Evolutionary conservation across 345 rosid genomes (phyloP).

Genomic region (Syzygium oleosum): DNA sequence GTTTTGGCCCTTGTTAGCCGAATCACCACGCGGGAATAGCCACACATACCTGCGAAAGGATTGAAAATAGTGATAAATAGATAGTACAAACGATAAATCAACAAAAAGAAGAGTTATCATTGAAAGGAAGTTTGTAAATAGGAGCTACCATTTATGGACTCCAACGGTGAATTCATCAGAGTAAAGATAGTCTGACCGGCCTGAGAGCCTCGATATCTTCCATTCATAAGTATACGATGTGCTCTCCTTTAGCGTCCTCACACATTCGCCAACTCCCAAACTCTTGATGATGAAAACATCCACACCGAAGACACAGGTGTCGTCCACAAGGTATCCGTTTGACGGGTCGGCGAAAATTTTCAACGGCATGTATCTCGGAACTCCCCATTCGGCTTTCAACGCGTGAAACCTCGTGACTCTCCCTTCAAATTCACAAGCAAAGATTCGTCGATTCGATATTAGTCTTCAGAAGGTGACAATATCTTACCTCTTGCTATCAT

Average conservation of each 20-base stretch:
- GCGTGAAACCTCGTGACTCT: background rate
- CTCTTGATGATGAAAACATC: background rate
- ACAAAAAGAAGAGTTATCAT: background rate
- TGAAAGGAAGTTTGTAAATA: background rate
- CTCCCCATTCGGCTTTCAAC: background rate
- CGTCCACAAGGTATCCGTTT: background rate
- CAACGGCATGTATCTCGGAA: background rate
- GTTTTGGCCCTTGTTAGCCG: background rate
- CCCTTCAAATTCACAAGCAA: background rate
- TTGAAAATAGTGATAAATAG: background rate
- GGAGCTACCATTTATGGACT: background rate
- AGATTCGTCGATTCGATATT: background rate
- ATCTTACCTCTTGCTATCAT: background rate
- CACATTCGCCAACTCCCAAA: background rate
- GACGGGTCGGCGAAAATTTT: background rate
- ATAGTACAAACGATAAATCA: no score
- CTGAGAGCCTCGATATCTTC: background rate
- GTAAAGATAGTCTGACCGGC: fast-evolving
- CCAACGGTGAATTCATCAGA: background rate
- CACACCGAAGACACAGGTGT: background rate
- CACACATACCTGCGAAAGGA: background rate
- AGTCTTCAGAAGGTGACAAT: background rate
- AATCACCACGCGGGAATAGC: background rate
- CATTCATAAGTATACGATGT: background rate
- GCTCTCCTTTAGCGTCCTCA: background rate